A percentile compares a stretch with the other conserved stretches of the same genome.
These are phyloP conservation scores for Sicyos edulis DNA, from an alignment of 306 rosid species.

Conservation along the genomic window DNA sequence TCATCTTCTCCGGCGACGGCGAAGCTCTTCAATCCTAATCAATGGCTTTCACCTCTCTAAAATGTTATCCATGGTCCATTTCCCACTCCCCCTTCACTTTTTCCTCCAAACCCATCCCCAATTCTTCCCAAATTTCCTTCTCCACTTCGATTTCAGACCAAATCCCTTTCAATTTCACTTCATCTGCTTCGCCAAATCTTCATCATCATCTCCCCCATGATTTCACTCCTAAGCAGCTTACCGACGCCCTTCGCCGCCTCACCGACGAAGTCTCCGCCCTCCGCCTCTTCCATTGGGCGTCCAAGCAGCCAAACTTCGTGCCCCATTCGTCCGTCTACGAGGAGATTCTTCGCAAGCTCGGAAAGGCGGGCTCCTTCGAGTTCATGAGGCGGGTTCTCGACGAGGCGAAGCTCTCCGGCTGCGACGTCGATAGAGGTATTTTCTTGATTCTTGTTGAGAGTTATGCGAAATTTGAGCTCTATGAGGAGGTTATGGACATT, in stretches of 20 bases:
- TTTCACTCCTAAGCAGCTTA: slow-evolving; percentile 58
- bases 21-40: slow-evolving; percentile 20
- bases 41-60: slow-evolving; percentile 49
- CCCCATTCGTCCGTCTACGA: slow-evolving; percentile 43
- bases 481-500: slow-evolving; percentile 39
- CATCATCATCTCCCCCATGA: slow-evolving; percentile 56
- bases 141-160: slow-evolving; percentile 26
- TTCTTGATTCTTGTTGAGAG: slow-evolving; percentile 46
- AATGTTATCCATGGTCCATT: slow-evolving; percentile 34
- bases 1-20: background rate
- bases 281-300: slow-evolving; percentile 61
- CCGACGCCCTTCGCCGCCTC: slow-evolving; percentile 60
- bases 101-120: slow-evolving; percentile 26
- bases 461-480: slow-evolving; percentile 37
- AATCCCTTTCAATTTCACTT: slow-evolving; percentile 23
- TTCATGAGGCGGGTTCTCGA: slow-evolving; percentile 41
- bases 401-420: slow-evolving; percentile 37
- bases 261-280: slow-evolving; percentile 59
- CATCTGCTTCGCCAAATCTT: slow-evolving; percentile 25
- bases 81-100: slow-evolving; percentile 30
- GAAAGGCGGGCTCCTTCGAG: slow-evolving; percentile 40
- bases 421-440: slow-evolving; percentile 30
- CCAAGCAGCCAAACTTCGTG: slow-evolving; percentile 54
- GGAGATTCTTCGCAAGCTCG: slow-evolving; percentile 53
- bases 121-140: slow-evolving; percentile 21